These are phyloP conservation scores for Salvia splendens DNA, from an alignment of 257 asterid species.

Conservation along the genomic window DNA sequence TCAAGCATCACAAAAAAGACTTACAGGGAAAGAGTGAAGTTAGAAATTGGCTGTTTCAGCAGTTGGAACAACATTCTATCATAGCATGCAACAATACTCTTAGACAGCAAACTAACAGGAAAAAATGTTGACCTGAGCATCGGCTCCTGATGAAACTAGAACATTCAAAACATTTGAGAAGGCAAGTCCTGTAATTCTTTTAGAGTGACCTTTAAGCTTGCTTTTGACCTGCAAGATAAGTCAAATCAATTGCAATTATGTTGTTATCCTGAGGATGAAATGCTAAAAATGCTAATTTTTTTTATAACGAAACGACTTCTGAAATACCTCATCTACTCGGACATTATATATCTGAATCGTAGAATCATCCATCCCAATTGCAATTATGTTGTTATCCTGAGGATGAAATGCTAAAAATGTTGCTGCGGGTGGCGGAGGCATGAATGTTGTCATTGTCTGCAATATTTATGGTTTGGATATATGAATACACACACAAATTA, in stretches of 20 bases:
- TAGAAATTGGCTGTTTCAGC: not conserved
- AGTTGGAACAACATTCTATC: not conserved
- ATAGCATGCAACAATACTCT: not conserved
- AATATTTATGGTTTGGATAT: constrained; percentile 20
- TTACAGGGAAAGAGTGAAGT: not conserved
- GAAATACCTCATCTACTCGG: constrained; percentile 66
- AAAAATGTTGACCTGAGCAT: constrained; percentile 52
- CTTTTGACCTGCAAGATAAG: constrained; percentile 51
- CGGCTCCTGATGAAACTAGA: constrained; percentile 74
- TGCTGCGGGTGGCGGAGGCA: constrained; percentile 81
- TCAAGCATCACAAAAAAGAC: not conserved
- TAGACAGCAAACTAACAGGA: constrained; percentile 18
- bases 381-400: constrained; percentile 68
- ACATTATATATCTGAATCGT: constrained; percentile 69
- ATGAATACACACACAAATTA: constrained; percentile 16
- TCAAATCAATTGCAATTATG: constrained; percentile 42
- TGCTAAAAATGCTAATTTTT: constrained; percentile 35
- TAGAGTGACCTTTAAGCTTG: constrained; percentile 68
- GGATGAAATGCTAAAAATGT: constrained; percentile 76
- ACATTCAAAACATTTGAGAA: constrained; percentile 54
- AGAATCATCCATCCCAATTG: constrained; percentile 76
- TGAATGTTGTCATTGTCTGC: constrained; percentile 74
- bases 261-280: constrained; percentile 78
- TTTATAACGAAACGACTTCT: not conserved
- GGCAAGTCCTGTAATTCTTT: constrained; percentile 69